Conservation (phyloP, 1,284 basidiomycete species). For the Ustilago trichophora region DNA sequence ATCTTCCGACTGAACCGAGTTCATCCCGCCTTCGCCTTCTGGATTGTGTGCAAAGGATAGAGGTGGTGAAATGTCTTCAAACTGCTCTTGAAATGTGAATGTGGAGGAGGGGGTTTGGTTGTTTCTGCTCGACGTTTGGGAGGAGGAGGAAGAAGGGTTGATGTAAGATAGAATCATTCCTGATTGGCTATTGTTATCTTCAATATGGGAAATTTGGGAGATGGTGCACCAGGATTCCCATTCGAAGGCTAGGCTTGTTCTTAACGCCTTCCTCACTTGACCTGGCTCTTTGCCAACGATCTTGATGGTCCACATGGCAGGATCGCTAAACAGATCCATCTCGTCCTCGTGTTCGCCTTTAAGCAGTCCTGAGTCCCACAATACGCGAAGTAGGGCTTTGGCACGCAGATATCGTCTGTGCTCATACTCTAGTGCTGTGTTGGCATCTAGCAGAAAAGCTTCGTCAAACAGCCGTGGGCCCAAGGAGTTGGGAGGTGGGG, state of each 20-base stretch:
- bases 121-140: too few species aligned
- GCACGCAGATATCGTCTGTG: constrained; percentile 25
- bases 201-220: too few species aligned
- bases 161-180: too few species aligned
- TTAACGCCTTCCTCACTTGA: constrained; percentile 5
- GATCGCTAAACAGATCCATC: constrained; percentile 12
- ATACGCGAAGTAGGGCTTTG: constrained; percentile 19
- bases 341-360: not conserved
- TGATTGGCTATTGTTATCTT: too few species aligned
- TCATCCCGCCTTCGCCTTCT: too few species aligned
- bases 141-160: too few species aligned
- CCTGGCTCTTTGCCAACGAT: not conserved
- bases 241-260: too few species aligned
- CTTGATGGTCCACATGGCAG: constrained; percentile 8
- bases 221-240: too few species aligned
- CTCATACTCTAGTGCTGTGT: constrained; percentile 19
- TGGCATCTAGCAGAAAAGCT: constrained; percentile 22
- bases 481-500: not conserved
- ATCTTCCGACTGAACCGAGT: not conserved
- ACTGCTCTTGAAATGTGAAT: too few species aligned
- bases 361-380: constrained; percentile 7
- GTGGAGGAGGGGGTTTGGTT: too few species aligned
- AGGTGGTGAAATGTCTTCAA: too few species aligned
- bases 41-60: too few species aligned
- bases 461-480: constrained; percentile 24